These are phyloP conservation scores for Fonsecaea multimorphosa DNA, from an alignment of 2,329 filamentous ascomycete genomes.

Conservation along the genomic window DNA sequence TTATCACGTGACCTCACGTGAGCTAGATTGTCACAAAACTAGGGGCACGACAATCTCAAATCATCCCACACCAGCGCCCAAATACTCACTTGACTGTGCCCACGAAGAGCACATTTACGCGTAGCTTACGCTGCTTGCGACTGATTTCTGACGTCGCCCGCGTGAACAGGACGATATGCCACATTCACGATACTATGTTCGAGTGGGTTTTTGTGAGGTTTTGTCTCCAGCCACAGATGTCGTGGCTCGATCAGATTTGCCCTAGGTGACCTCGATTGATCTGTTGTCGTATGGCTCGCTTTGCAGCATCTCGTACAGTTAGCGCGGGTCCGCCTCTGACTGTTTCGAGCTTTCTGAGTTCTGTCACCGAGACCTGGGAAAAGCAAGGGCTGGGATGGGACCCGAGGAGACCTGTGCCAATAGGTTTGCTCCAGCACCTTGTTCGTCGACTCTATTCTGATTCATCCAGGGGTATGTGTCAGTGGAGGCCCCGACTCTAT, in stretches of 20 bases:
- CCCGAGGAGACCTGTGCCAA: neutral
- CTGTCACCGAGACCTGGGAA: conserved; percentile 9
- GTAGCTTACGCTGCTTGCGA: neutral
- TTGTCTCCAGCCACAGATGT: neutral
- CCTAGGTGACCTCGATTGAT: neutral
- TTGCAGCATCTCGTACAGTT: neutral
- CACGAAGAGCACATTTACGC: neutral
- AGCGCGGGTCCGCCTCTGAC: neutral
- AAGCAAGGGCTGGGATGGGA: neutral
- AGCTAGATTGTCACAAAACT: neutral
- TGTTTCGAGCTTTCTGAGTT: neutral
- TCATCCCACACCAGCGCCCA: neutral
- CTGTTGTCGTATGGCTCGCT: neutral
- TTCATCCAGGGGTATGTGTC: conserved; percentile 65
- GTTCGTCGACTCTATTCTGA: conserved; percentile 6
- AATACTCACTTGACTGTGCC: neutral
- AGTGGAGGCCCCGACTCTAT: conserved; percentile 98
- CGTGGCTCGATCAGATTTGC: neutral
- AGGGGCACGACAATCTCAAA: neutral
- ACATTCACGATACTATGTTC: neutral
- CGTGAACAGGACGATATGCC: neutral
- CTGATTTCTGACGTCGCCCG: neutral
- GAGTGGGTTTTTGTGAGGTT: neutral
- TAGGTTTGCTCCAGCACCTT: conserved; percentile 18
- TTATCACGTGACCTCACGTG: neutral